phyloP scores from a whole-genome alignment of 2,329 filamentous ascomycete genomes.

The Diatrype stigma region DNA sequence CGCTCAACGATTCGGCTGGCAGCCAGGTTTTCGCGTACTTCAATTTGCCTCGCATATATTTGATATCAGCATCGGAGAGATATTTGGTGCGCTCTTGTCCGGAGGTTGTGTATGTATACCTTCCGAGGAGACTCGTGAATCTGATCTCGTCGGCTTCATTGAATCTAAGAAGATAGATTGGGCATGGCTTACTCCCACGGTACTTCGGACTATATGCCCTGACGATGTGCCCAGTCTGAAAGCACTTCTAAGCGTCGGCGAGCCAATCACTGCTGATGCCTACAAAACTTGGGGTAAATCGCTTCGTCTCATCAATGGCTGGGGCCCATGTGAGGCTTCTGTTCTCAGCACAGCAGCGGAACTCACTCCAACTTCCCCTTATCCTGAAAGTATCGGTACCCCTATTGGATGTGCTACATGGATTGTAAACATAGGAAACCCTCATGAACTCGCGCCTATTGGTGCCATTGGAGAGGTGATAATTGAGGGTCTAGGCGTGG shows the following conservation, averaged over 20 bases:
- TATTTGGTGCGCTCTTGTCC: constrained; percentile 7
- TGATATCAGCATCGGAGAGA: constrained; percentile 5
- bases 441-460: background rate
- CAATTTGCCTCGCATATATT: constrained; percentile 6
- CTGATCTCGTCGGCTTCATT: background rate
- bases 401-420: background rate
- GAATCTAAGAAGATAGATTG: background rate
- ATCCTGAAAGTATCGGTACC: background rate
- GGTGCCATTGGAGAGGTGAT: background rate
- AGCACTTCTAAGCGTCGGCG: background rate
- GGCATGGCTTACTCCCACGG: background rate
- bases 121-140: background rate
- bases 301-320: background rate
- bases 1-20: constrained; percentile 2
- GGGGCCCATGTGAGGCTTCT: background rate
- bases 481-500: background rate
- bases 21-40: constrained; percentile 3
- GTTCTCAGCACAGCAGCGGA: background rate
- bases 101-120: constrained; percentile 9
- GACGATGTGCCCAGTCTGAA: background rate
- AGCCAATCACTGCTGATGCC: background rate
- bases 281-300: background rate
- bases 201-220: background rate
- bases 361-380: background rate
- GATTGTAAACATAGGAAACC: background rate